Evolutionary conservation across 2,329 filamentous ascomycete genomes (phyloP).

Genomic region (Fusarium begoniae): DNA sequence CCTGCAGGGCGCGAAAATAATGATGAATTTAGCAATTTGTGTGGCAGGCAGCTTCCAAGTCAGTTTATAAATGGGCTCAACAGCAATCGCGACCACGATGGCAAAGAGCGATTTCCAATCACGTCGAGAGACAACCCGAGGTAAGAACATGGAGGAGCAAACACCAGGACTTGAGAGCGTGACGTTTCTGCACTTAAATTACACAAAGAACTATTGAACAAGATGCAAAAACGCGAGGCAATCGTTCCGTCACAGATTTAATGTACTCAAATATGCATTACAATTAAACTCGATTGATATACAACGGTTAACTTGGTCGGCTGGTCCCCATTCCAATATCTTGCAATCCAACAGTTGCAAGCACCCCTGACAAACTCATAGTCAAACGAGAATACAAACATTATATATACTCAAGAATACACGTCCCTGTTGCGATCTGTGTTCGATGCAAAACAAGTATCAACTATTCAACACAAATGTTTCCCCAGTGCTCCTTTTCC

Average conservation of each 20-base stretch:
- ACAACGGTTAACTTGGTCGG: slow-evolving; percentile 5
- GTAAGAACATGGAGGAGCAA: not conserved
- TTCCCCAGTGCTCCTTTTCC: slow-evolving; percentile 27
- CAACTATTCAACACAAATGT: slow-evolving; percentile 3
- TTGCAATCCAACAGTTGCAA: slow-evolving; percentile 25
- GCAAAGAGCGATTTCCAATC: not conserved
- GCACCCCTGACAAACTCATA: slow-evolving; percentile 16
- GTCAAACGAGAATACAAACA: slow-evolving; percentile 39
- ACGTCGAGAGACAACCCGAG: not conserved
- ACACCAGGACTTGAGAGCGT: not conserved
- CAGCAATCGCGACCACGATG: not conserved
- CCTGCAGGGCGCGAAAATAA: not conserved
- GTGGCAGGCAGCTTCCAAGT: slow-evolving; percentile 7
- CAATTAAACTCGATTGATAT: slow-evolving; percentile 11
- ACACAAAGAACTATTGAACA: not conserved
- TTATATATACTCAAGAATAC: slow-evolving; percentile 41
- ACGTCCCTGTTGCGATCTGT: slow-evolving; percentile 11
- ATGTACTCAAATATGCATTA: not conserved
- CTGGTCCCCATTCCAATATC: not conserved
- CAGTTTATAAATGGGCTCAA: not conserved
- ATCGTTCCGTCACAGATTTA: not conserved
- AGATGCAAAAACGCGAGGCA: not conserved
- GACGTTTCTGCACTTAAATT: not conserved
- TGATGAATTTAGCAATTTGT: not conserved
- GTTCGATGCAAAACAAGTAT: slow-evolving; percentile 22